A percentile compares a stretch with the other conserved stretches of the same genome.
These are phyloP conservation scores for Candida vaughaniae DNA, from an alignment of 805 yeast species.

Conservation along the genomic window DNA sequence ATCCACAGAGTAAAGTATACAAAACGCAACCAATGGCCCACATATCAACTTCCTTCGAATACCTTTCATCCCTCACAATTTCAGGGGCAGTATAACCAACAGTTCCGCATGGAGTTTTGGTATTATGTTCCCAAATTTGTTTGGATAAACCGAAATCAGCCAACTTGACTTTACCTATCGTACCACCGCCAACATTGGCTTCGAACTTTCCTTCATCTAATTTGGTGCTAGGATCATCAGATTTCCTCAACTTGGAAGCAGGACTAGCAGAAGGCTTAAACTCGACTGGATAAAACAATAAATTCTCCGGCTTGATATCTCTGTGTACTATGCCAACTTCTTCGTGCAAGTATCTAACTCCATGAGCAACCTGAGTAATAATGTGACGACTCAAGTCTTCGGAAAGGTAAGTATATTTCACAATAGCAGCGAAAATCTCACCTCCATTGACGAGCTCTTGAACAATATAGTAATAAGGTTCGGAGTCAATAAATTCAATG, in stretches of 20 bases:
- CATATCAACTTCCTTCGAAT: conserved; percentile 94
- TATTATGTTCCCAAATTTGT: conserved; percentile 80
- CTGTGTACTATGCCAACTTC: conserved; percentile 79
- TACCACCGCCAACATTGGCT: conserved; percentile 87
- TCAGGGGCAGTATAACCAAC: conserved; percentile 99
- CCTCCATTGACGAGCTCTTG: conserved; percentile 79
- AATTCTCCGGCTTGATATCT: conserved; percentile 80
- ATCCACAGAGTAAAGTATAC: conserved; percentile 91
- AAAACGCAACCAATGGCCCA: conserved; percentile 98
- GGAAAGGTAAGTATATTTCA: conserved; percentile 61
- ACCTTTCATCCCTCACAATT: conserved; percentile 89
- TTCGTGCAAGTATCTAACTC: conserved; percentile 67
- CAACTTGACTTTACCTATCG: conserved; percentile 82
- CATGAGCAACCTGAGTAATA: conserved; percentile 60
- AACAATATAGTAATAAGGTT: conserved; percentile 60
- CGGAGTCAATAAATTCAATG: conserved; percentile 64
- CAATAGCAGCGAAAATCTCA: conserved; percentile 69
- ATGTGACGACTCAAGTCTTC: conserved; percentile 66
- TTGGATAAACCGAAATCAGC: conserved; percentile 97
- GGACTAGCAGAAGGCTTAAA: conserved; percentile 43
- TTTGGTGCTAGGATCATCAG: conserved; percentile 70
- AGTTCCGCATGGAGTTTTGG: conserved; percentile 98
- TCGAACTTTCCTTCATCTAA: conserved; percentile 84
- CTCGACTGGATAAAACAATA: conserved; percentile 62
- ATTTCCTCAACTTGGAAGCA: conserved; percentile 45